phyloP scores from a whole-genome alignment of 345 rosid species.

The Lepidium didymum region DNA sequence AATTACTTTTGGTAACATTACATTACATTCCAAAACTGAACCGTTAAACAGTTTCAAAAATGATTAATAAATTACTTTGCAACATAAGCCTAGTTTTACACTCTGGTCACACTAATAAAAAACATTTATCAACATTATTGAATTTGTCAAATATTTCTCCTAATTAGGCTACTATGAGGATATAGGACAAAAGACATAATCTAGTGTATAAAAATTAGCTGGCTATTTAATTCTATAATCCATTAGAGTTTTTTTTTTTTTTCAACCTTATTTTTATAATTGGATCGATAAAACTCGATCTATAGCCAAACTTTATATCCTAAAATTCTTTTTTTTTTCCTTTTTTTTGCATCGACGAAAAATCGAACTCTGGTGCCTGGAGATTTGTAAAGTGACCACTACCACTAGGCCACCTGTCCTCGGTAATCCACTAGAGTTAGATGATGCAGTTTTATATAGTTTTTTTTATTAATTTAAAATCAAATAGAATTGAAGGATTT shows the following conservation, averaged over 20 bases:
- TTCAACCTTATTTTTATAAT: too few species aligned
- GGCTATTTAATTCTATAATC: background rate
- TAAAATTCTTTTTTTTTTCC: too few species aligned
- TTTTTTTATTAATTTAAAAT: background rate
- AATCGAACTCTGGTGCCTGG: too few species aligned
- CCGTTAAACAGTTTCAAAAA: background rate
- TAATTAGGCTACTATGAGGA: background rate
- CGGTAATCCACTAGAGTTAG: background rate
- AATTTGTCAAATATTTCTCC: background rate
- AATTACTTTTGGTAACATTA: background rate
- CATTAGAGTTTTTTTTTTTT: background rate
- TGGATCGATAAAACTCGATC: too few species aligned
- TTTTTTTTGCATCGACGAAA: too few species aligned
- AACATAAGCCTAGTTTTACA: background rate
- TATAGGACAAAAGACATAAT: background rate
- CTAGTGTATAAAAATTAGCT: background rate
- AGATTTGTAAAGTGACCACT: too few species aligned
- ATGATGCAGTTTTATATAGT: background rate
- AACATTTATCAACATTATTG: background rate
- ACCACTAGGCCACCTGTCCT: too few species aligned
- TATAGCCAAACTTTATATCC: too few species aligned
- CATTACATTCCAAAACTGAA: background rate
- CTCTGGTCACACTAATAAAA: background rate
- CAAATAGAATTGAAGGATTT: slow-evolving; percentile 17
- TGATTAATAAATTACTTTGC: background rate